Conservation (phyloP, 1,284 basidiomycete species). For the Chiua sp. region DNA sequence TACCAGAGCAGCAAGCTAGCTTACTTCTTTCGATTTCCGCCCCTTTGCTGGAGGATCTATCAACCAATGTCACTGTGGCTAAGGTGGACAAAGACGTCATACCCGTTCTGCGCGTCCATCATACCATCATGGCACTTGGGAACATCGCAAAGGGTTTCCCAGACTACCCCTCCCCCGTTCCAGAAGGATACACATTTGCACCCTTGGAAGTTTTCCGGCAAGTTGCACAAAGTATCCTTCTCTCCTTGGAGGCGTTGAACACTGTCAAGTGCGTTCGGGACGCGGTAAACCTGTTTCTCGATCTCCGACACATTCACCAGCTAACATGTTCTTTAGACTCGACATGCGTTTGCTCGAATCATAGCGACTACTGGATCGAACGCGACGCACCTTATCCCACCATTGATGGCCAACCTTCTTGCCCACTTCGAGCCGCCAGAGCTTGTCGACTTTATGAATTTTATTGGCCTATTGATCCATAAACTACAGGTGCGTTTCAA, state of each 20-base stretch:
- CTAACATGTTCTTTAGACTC: conserved; percentile 60
- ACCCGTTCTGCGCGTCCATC: conserved; percentile 90
- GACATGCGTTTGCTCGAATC: conserved; percentile 94
- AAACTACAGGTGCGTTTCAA: conserved; percentile 94
- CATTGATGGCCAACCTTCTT: conserved; percentile 88
- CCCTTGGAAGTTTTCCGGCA: conserved; percentile 85
- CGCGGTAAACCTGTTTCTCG: conserved; percentile 65
- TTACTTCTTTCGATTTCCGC: conserved; percentile 82
- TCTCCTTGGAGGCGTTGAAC: conserved; percentile 90
- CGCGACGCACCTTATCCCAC: conserved; percentile 82
- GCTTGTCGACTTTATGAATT: conserved; percentile 94
- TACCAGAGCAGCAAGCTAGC: conserved; percentile 73
- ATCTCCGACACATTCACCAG: conserved; percentile 6
- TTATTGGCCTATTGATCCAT: conserved; percentile 91
- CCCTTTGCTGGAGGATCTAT: conserved; percentile 83
- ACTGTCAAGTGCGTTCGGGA: conserved; percentile 89
- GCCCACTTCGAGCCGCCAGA: conserved; percentile 93
- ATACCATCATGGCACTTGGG: conserved; percentile 94
- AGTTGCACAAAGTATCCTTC: conserved; percentile 89
- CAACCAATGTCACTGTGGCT: conserved; percentile 64
- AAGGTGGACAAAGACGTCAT: conserved; percentile 67
- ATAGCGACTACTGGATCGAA: conserved; percentile 88
- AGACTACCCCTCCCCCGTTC: conserved; percentile 74
- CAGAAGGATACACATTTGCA: conserved; percentile 72
- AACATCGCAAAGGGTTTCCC: conserved; percentile 98